Percentiles rank a stretch among this genome's conserved stretches.
These are phyloP conservation scores for Talaromyces marneffei DNA, from an alignment of 2,329 filamentous ascomycete genomes.

Conservation along the genomic window DNA sequence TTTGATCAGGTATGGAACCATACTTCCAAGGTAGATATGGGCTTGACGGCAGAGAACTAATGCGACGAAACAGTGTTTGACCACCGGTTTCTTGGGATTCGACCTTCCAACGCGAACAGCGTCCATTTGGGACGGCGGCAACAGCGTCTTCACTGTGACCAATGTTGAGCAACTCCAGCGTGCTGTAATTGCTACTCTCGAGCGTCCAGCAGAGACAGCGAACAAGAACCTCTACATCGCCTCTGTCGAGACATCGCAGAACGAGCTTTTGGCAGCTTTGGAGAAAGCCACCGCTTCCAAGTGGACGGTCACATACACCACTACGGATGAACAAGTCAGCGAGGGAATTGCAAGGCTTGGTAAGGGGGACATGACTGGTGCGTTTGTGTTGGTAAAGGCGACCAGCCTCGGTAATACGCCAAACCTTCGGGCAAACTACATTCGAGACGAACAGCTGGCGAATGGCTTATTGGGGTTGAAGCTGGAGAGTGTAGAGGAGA, in stretches of 20 bases:
- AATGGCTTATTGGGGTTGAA: conserved; percentile 22
- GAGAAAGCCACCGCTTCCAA: conserved; percentile 50
- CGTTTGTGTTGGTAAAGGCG: conserved; percentile 20
- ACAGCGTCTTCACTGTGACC: conserved; percentile 47
- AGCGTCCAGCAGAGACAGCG: conserved; percentile 46
- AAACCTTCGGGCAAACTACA: conserved; percentile 21
- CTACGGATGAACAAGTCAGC: conserved; percentile 21
- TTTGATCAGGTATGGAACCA: conserved; percentile 55
- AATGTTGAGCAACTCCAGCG: conserved; percentile 49
- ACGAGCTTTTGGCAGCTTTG: conserved; percentile 49
- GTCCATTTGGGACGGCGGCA: conserved; percentile 53
- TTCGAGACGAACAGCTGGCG: conserved; percentile 19
- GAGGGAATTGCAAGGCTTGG: conserved; percentile 19
- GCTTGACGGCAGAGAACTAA: too few relatives aligned
- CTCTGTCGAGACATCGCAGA: conserved; percentile 54
- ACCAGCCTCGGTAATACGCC: conserved; percentile 19
- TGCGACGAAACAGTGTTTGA: conserved; percentile 37
- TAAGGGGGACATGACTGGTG: conserved; percentile 21
- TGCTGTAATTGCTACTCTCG: conserved; percentile 48
- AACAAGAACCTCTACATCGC: conserved; percentile 56
- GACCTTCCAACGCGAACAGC: conserved; percentile 46
- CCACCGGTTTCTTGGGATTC: conserved; percentile 48
- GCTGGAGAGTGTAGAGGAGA: conserved; percentile 19
- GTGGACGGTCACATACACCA: conserved; percentile 44
- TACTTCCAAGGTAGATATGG: too few relatives aligned